phyloP scores from a whole-genome alignment of 73 alveolate species.

The Paramecium pentaurelia region DNA sequence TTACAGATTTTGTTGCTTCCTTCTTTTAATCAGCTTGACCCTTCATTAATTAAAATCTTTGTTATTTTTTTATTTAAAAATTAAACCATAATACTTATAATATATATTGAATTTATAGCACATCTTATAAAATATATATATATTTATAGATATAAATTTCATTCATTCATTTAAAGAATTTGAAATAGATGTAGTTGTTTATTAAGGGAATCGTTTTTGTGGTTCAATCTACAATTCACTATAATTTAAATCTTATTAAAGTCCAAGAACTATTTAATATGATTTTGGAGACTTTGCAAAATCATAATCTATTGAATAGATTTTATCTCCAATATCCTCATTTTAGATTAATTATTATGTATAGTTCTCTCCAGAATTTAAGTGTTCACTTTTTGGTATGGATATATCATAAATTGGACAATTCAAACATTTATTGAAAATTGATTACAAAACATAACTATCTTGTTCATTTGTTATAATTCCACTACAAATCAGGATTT shows the following conservation, averaged over 20 bases:
- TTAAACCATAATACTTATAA: background rate
- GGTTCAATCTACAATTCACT: background rate
- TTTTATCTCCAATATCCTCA: background rate
- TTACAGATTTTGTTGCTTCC: background rate
- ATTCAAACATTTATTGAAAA: background rate
- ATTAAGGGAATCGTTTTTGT: background rate
- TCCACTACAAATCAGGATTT: background rate
- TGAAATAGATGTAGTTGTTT: background rate
- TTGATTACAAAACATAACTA: background rate
- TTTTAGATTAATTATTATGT: background rate
- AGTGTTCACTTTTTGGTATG: background rate
- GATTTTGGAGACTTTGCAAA: background rate
- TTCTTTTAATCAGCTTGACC: constrained; percentile 10
- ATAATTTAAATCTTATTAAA: background rate
- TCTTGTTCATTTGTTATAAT: background rate
- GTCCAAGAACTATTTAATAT: background rate
- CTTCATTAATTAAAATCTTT: constrained; percentile 20
- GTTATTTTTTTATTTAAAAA: constrained; percentile 16
- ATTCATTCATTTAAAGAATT: background rate
- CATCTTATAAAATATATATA: background rate
- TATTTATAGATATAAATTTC: background rate
- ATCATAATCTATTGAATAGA: background rate
- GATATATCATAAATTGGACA: background rate
- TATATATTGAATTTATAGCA: background rate
- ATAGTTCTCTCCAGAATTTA: background rate